Evolutionary conservation across 2,329 filamentous ascomycete genomes (phyloP).

Genomic region (Sphaerostilbella broomeana): DNA sequence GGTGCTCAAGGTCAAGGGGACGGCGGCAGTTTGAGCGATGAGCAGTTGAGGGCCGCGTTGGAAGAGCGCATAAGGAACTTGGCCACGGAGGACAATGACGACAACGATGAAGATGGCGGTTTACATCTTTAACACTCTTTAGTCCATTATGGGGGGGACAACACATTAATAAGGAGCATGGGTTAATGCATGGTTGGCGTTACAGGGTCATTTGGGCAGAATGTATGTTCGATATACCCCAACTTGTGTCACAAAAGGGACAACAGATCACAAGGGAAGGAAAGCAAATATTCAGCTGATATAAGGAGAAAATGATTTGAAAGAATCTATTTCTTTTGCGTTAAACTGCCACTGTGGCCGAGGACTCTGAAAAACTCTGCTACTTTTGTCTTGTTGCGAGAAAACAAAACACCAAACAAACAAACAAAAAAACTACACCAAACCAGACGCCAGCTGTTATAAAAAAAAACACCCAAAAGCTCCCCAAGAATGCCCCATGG

Average conservation of each 20-base stretch:
- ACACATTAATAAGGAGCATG: background rate
- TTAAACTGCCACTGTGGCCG: slow-evolving; percentile 9
- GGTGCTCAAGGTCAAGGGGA: no score
- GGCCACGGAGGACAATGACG: slow-evolving; percentile 33
- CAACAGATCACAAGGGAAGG: no score
- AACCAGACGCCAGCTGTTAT: slow-evolving; percentile 3
- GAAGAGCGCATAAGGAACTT: slow-evolving; percentile 47
- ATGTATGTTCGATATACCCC: slow-evolving; percentile 8
- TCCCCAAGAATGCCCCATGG: background rate
- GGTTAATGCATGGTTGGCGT: slow-evolving; percentile 19
- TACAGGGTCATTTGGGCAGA: slow-evolving; percentile 13
- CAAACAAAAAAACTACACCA: slow-evolving; percentile 11
- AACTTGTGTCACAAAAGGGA: background rate
- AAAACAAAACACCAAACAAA: slow-evolving; percentile 5
- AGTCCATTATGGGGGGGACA: background rate
- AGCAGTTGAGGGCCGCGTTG: slow-evolving; percentile 50
- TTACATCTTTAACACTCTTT: slow-evolving; percentile 49
- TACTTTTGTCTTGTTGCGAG: slow-evolving; percentile 9
- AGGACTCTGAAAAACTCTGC: slow-evolving; percentile 8
- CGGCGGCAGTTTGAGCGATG: slow-evolving; percentile 50
- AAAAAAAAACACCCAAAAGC: no score
- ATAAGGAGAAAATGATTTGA: no score
- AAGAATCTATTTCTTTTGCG: slow-evolving; percentile 7
- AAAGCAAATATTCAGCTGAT: no score
- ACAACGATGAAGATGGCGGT: slow-evolving; percentile 46